Evolutionary conservation across 768 basidiomycete species (phyloP), one percentile per base, ranked within the genome.

Genomic region (Psilocybe azurescens): DNA sequence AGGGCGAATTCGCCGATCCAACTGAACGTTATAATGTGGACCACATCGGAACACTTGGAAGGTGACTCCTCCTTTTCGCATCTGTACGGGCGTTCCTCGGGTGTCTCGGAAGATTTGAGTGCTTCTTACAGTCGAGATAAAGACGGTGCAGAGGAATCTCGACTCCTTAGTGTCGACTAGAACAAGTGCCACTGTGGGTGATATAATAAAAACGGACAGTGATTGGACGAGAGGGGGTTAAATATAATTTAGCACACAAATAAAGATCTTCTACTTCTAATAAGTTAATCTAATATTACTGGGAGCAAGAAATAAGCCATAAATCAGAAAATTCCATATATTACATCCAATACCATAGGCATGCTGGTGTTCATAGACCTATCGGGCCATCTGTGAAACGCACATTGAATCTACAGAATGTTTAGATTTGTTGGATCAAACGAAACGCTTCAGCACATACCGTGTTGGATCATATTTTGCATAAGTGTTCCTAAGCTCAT

Each of bases 401-500:
- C 5, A 77, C 62, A 47, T 76, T 79, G 62, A 79, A 78, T 30
- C 78, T 78, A 59, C 36, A 44, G 3, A 5, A 46, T 32, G 24
- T 14, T 61, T 29, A 59, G 56, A n/a, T 18, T 14, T 29, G 30
- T 5, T 10, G 16, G 53, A 54, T 18, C 7, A 14, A 58, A 16
- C 7, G 38, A 16, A 44, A 39, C 2, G 30, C 10, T 51, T 24
- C 20, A 32, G n/a, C n/a, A 61, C 73, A 58, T 57, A 78, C 80
- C 79, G 66, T 3, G 71, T 75, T 29, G 80, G 80, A 65, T 82
- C 81, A 57, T 82, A 82, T 63, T 81, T 82, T 8, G 69, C 68
- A 61, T 81, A 81, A 0, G 75, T 78, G 10, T 63, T 51, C 54
- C 72, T 75, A 65, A 82, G 59, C 46, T 75, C 73, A 5, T 76